These are phyloP conservation scores for Petrea volubilis DNA, from an alignment of 257 asterid genomes.

Conservation along the genomic window DNA sequence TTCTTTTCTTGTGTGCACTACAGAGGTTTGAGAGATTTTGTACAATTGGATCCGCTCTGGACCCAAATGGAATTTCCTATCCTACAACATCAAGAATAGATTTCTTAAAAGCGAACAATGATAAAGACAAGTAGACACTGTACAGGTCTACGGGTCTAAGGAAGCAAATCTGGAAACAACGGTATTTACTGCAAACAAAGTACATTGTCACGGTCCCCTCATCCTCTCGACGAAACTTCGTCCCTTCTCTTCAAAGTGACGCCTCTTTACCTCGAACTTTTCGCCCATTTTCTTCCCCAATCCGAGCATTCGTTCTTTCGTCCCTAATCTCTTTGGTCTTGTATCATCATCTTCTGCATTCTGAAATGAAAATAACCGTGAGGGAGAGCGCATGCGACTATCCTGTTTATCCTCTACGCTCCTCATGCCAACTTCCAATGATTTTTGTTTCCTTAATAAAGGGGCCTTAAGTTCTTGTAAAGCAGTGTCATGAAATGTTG, in stretches of 20 bases:
- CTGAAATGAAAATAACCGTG: constrained; percentile 28
- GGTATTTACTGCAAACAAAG: constrained; percentile 16
- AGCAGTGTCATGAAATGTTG: constrained; percentile 22
- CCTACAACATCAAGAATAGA: constrained; percentile 22
- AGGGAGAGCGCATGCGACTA: constrained; percentile 29
- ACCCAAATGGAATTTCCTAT: constrained; percentile 11
- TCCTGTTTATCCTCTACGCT: constrained; percentile 37
- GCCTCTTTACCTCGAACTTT: constrained; percentile 85
- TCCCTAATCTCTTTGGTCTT: constrained; percentile 45
- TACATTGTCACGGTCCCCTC: constrained; percentile 54
- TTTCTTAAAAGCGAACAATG: constrained; percentile 15
- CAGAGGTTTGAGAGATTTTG: constrained; percentile 9
- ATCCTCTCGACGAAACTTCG: constrained; percentile 76
- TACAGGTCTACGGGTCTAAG: not conserved
- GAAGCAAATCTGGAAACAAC: constrained; percentile 8
- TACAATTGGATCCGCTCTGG: constrained; percentile 2
- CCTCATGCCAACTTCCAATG: constrained; percentile 31
- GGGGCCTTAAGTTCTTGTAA: constrained; percentile 49
- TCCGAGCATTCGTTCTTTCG: constrained; percentile 76
- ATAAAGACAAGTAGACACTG: not conserved
- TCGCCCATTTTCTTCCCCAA: constrained; percentile 90
- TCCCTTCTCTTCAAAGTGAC: constrained; percentile 78
- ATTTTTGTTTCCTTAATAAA: constrained; percentile 40
- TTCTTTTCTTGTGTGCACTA: constrained; percentile 7
- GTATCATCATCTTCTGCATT: constrained; percentile 55